Base-by-base conservation (phyloP, 306 rosid species). In the Castanea mollissima region DNA sequence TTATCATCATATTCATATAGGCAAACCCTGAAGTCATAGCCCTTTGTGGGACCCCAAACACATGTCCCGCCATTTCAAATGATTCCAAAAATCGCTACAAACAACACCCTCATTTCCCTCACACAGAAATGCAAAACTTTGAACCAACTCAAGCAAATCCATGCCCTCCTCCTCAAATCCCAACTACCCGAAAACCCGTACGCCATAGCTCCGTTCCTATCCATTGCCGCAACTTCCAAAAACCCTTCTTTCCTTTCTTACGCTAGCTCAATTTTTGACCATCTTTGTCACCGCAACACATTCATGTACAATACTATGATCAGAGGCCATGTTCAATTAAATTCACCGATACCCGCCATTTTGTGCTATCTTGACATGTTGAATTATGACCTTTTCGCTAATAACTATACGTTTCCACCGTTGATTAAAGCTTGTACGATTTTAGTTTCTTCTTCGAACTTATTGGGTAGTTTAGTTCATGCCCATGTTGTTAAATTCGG, bases 231-330 rank as follows among this genome's bases (percentile, higher is more conserved):
- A n/a, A 82, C 87, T 68, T 79, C 90, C 59, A 69, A 81, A 76
- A 38, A 80, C 62, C 21, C 55, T 1, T 83, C 76, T 46, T 84
- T 84, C 59, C 82, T 89, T 69, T 27, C 90, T 46, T 92, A 94
- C 75, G 96, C 96, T 25, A 56, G 71, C 54, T 59, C 86, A 52
- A 80, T 94, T 76, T 94, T 89, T 88, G 41, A 51, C 5, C 82
- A 87, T 81, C 87, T 84, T 64, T 68, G 57, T 55, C 82, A 79
- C 82, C 90, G 87, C 77, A 90, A 91, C 78, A 87, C 87, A 23
- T 92, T 92, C 90, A 88, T 87, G 77, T 55, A 89, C 86, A 94
- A 92, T 81, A 77, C 83, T 75, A 92, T 94, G 96, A 89, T 94
- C 87, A 78, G 94, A 80, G 85, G 89, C 19, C 81, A 63, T 67